These are phyloP conservation scores for Didymella segeticola DNA, from an alignment of 2,329 filamentous ascomycete genomes.

Conservation along the genomic window DNA sequence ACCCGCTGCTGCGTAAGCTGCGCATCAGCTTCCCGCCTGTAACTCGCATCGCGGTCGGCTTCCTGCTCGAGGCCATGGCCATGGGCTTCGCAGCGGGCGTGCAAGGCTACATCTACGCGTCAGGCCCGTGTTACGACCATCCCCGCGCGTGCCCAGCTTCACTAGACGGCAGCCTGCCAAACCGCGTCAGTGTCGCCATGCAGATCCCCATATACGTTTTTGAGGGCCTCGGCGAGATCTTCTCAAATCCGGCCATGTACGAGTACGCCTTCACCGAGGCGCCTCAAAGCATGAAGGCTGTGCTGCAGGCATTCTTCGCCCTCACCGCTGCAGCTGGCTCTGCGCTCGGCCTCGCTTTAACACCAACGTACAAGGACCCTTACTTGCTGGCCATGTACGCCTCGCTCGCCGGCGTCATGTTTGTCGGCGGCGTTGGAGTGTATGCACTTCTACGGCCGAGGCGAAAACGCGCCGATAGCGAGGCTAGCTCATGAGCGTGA, in stretches of 20 bases:
- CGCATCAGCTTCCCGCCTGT: slow-evolving; percentile 30
- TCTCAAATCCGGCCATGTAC: slow-evolving; percentile 47
- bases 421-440: no score
- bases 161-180: slow-evolving; percentile 29
- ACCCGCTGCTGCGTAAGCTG: slow-evolving; percentile 22
- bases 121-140: slow-evolving; percentile 39
- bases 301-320: slow-evolving; percentile 38
- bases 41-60: slow-evolving; percentile 27
- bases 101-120: slow-evolving; percentile 37
- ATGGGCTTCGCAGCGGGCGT: slow-evolving; percentile 34
- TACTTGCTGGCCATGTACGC: slow-evolving; percentile 29
- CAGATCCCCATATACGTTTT: slow-evolving; percentile 49
- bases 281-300: slow-evolving; percentile 47
- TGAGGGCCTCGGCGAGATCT: slow-evolving; percentile 49
- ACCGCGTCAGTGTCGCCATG: slow-evolving; percentile 46
- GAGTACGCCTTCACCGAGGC: slow-evolving; percentile 52
- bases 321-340: slow-evolving; percentile 32
- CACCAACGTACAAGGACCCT: slow-evolving; percentile 34
- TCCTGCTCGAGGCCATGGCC: slow-evolving; percentile 21
- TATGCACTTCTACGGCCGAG: no score
- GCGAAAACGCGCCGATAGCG: no score
- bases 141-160: slow-evolving; percentile 47
- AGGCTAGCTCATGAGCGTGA: no score
- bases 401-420: slow-evolving; percentile 21
- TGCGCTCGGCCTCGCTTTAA: slow-evolving; percentile 36